Percentiles rank a stretch among this genome's conserved stretches.
Conservation (phyloP, 1,284 basidiomycete genomes). For the Hymenochaete sp. region DNA sequence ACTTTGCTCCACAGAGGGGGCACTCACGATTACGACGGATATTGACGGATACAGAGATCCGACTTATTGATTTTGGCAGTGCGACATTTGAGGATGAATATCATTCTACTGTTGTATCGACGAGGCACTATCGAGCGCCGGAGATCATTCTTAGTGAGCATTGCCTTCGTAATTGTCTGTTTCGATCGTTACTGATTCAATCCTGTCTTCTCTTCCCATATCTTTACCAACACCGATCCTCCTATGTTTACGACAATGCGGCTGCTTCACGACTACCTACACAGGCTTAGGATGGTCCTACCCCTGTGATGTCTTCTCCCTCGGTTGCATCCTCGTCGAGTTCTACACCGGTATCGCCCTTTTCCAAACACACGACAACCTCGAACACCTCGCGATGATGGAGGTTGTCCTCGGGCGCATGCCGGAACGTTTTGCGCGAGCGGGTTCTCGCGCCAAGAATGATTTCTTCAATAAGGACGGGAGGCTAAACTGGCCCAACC, state of each 20-base stretch:
- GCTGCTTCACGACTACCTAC: no score
- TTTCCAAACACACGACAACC: slow-evolving; percentile 98
- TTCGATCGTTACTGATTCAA: slow-evolving; percentile 4
- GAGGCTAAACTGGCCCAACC: slow-evolving; percentile 88
- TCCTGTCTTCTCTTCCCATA: no score
- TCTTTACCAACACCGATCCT: no score
- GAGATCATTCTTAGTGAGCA: slow-evolving; percentile 92
- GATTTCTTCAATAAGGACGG: slow-evolving; percentile 86
- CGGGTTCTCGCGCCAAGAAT: slow-evolving; percentile 68
- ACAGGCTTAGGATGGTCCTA: slow-evolving; percentile 95
- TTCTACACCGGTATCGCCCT: slow-evolving; percentile 97
- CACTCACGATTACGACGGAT: slow-evolving; percentile 60
- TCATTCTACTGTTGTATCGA: slow-evolving; percentile 96
- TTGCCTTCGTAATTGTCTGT: slow-evolving; percentile 10
- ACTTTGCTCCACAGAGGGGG: slow-evolving; percentile 31
- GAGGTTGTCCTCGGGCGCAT: slow-evolving; percentile 97
- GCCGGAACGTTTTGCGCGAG: slow-evolving; percentile 74
- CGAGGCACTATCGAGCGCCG: slow-evolving; percentile 96
- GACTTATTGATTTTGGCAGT: slow-evolving; percentile 97
- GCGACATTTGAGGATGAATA: slow-evolving; percentile 98
- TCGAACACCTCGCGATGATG: slow-evolving; percentile 99
- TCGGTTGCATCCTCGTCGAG: slow-evolving; percentile 98
- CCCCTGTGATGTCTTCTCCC: slow-evolving; percentile 96
- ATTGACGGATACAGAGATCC: slow-evolving; percentile 84
- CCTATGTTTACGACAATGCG: no score